phyloP scores from a whole-genome alignment of 257 asterid species.

The Nicotiana noctiflora region DNA sequence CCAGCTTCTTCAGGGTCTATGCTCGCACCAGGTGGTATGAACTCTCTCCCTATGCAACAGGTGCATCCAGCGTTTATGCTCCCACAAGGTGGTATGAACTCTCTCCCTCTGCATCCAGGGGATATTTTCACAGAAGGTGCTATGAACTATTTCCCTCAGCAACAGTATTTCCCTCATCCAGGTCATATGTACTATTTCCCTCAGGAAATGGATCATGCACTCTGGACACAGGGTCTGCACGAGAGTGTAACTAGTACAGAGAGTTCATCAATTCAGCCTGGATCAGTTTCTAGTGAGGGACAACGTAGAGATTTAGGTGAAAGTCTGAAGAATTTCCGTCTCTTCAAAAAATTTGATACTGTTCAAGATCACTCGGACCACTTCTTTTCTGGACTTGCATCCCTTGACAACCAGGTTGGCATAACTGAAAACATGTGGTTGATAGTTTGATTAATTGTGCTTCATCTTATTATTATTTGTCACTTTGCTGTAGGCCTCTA shows the following conservation, averaged over 20 bases:
- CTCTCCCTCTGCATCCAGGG: neutral
- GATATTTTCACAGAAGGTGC: neutral
- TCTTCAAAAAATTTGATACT: conserved; percentile 20
- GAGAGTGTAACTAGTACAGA: neutral
- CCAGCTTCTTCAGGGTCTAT: conserved; percentile 2
- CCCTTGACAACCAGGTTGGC: neutral
- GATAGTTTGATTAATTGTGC: neutral
- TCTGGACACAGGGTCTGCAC: neutral
- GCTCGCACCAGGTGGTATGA: conserved; percentile 1
- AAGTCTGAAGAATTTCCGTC: conserved; percentile 8
- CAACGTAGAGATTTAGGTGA: neutral
- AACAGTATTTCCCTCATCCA: neutral
- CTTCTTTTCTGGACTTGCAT: conserved; percentile 4
- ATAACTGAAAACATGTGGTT: neutral
- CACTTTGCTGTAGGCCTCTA: conserved; percentile 3
- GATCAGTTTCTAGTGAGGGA: neutral
- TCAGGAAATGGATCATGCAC: neutral
- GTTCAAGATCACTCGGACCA: conserved; percentile 21
- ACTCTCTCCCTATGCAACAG: conserved; percentile 2
- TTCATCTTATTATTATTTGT: neutral
- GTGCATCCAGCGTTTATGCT: neutral
- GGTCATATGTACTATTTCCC: neutral
- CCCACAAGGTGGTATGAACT: neutral
- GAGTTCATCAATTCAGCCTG: neutral
- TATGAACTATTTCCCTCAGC: neutral